phyloP scores from a whole-genome alignment of 805 yeast genomes.

The Dipodascus geniculatus region DNA sequence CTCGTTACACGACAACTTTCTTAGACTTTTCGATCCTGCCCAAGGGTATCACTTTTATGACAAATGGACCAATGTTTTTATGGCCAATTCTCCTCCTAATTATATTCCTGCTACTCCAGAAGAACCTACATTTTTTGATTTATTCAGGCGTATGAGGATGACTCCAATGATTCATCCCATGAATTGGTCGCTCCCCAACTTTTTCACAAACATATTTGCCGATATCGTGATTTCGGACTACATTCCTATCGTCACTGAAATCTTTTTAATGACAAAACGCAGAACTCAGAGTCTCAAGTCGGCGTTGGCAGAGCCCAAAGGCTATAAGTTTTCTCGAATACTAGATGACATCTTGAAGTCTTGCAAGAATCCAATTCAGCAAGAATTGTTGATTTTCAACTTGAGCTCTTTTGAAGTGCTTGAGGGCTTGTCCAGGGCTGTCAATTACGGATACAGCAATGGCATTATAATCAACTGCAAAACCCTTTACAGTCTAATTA shows the following conservation, averaged over 20 bases:
- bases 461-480: neutral
- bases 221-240: neutral
- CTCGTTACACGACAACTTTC: neutral
- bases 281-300: neutral
- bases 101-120: slow-evolving; percentile 1
- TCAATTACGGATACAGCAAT: neutral
- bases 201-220: neutral
- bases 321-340: neutral
- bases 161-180: neutral
- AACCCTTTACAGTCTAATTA: neutral
- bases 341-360: neutral
- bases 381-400: neutral
- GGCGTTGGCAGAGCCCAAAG: neutral
- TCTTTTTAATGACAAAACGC: neutral
- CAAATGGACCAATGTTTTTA: neutral
- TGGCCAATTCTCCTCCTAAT: slow-evolving; percentile 1
- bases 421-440: neutral
- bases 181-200: neutral
- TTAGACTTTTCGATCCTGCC: neutral
- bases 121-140: slow-evolving; percentile 1
- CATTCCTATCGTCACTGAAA: neutral
- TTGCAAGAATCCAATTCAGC: neutral
- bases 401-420: neutral
- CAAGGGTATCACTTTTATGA: neutral
- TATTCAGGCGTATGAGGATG: neutral